These are phyloP conservation scores for Coemansia sp. DNA, from an alignment of 192 early-diverging fungal genomes.

Conservation along the genomic window DNA sequence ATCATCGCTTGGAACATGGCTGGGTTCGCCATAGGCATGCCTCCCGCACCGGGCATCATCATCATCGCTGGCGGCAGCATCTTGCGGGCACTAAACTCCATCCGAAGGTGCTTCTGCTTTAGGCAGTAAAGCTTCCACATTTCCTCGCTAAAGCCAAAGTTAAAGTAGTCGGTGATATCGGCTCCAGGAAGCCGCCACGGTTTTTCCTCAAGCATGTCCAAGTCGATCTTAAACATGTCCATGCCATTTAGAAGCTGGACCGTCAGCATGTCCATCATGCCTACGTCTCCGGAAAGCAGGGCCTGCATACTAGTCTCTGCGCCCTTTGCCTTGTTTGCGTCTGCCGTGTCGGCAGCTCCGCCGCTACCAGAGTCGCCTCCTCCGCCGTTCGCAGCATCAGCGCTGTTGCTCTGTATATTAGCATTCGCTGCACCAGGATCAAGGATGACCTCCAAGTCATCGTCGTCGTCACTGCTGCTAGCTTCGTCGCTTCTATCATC, in stretches of 20 bases:
- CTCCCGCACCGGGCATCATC: constrained; percentile 37
- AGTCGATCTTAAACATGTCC: constrained; percentile 84
- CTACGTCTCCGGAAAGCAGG: constrained; percentile 32
- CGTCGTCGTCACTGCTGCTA: constrained; percentile 14
- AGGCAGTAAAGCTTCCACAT: constrained; percentile 91
- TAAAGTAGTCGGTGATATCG: constrained; percentile 99
- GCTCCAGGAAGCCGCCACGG: constrained; percentile 92
- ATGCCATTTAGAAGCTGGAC: constrained; percentile 64
- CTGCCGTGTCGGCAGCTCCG: background rate
- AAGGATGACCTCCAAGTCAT: constrained; percentile 45
- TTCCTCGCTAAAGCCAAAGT: constrained; percentile 98
- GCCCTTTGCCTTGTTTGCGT: constrained; percentile 9
- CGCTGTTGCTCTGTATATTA: constrained; percentile 10
- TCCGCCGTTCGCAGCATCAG: background rate
- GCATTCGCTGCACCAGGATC: constrained; percentile 30
- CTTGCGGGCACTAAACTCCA: constrained; percentile 63
- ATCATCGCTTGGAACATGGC: constrained; percentile 44
- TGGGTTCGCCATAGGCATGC: constrained; percentile 33
- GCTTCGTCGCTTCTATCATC: constrained; percentile 1
- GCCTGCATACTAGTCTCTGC: constrained; percentile 19
- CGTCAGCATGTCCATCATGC: constrained; percentile 43
- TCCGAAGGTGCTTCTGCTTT: constrained; percentile 88
- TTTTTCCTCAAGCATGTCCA: constrained; percentile 94
- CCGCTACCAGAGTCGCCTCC: background rate
- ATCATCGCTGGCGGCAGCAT: constrained; percentile 55